Percentiles rank a stretch among this genome's conserved stretches.
Conservation (phyloP, 2,329 filamentous ascomycete genomes). For the Truncatella angustata region DNA sequence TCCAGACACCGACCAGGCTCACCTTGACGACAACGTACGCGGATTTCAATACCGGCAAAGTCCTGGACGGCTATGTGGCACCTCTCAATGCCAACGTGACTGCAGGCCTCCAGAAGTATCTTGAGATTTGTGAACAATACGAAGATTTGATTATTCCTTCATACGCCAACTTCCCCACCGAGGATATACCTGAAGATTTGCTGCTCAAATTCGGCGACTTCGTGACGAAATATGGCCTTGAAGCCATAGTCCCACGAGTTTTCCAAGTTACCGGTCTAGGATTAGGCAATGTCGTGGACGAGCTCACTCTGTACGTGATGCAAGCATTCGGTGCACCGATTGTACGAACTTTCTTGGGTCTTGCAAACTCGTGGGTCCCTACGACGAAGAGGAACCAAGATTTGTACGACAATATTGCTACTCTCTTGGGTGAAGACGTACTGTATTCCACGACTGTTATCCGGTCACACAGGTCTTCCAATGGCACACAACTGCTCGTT, state of each 20-base stretch:
- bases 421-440: conserved; percentile 33
- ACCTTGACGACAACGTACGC: conserved; percentile 29
- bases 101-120: conserved; percentile 22
- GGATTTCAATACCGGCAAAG: conserved; percentile 35
- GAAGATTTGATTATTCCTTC: conserved; percentile 31
- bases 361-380: conserved; percentile 29
- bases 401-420: conserved; percentile 36
- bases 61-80: conserved; percentile 23
- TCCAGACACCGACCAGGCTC: conserved; percentile 20
- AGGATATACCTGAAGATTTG: conserved; percentile 42
- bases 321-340: conserved; percentile 38
- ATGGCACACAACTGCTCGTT: conserved; percentile 29
- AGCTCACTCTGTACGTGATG: conserved; percentile 44
- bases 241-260: conserved; percentile 38
- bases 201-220: conserved; percentile 47
- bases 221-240: conserved; percentile 44
- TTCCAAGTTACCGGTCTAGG: conserved; percentile 41
- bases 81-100: conserved; percentile 18
- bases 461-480: conserved; percentile 24
- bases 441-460: conserved; percentile 34
- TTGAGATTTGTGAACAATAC: conserved; percentile 27
- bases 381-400: conserved; percentile 35
- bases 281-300: conserved; percentile 39
- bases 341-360: conserved; percentile 28
- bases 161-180: conserved; percentile 36